phyloP scores from a whole-genome alignment of 257 asterid genomes.

The Fraxinus quadrangulata region DNA sequence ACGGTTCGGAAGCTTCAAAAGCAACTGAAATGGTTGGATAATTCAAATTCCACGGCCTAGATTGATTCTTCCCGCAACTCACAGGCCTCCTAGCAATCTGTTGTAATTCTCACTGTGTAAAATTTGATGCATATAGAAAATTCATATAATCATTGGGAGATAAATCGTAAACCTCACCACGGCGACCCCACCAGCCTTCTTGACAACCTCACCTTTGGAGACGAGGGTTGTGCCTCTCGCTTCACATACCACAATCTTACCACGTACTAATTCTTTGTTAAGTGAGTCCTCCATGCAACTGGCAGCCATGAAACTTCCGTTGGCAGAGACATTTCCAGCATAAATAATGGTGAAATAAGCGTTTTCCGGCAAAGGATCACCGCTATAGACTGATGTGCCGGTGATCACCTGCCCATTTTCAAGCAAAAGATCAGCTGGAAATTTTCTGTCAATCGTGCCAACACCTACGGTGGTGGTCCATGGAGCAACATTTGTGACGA shows the following conservation, averaged over 20 bases:
- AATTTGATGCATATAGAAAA: slow-evolving; percentile 70
- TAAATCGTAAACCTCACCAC: slow-evolving; percentile 75
- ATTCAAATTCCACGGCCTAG: slow-evolving; percentile 68
- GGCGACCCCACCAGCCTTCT: slow-evolving; percentile 70
- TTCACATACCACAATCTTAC: slow-evolving; percentile 81
- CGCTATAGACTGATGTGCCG: slow-evolving; percentile 64
- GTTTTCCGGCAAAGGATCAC: slow-evolving; percentile 31
- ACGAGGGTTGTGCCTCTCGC: slow-evolving; percentile 73
- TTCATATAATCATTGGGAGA: slow-evolving; percentile 46
- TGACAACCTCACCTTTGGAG: slow-evolving; percentile 64
- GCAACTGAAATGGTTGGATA: slow-evolving; percentile 68
- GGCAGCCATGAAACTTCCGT: slow-evolving; percentile 45
- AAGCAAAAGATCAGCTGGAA: slow-evolving; percentile 65
- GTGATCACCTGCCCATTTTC: slow-evolving; percentile 49
- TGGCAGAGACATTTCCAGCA: slow-evolving; percentile 61
- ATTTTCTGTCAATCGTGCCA: slow-evolving; percentile 75
- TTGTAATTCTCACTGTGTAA: slow-evolving; percentile 37
- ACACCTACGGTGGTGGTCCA: slow-evolving; percentile 94
- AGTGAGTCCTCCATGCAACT: slow-evolving; percentile 54
- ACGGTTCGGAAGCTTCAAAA: slow-evolving; percentile 35
- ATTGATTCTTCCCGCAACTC: slow-evolving; percentile 37
- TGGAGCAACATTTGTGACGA: slow-evolving; percentile 82
- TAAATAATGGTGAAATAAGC: slow-evolving; percentile 47
- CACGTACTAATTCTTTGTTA: slow-evolving; percentile 49
- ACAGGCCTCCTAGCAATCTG: slow-evolving; percentile 38